Evolutionary conservation across 495 filamentous ascomycete species (phyloP), one percentile per base, ranked within the genome.

Genomic region (Aspergillus steynii): DNA sequence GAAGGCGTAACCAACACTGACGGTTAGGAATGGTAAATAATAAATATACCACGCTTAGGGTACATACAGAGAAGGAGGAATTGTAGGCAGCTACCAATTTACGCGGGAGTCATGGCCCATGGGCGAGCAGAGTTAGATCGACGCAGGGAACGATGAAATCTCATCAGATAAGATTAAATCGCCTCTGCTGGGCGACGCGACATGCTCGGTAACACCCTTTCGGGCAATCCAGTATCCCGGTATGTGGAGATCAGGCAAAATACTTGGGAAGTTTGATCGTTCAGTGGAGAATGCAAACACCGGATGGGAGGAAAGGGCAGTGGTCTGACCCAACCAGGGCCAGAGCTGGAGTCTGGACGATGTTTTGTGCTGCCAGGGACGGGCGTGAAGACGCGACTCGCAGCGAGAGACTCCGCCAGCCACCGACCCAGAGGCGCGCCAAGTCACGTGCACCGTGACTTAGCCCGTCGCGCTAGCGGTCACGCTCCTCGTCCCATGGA

Each of bases 371-470:
- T 42, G 37, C 7, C 46, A 52, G 55, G 59, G 20, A 42, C 53
- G 56, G 47, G 59, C 59, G 59, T 55, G 10, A 20, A 12, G 37
- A 42, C 50, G 27, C 45, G 54, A 28, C 61, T 45, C 50, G 50
- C 57, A 45, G 47, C 56, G n/a, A 14, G 48, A 29, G 46, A 20
- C 28, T 50, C 61, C 31, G 55, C 66, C 66, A 64, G 60, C 62
- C 62, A 63, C 59, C 55, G 59, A 50, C 20, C 20, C 46, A 37
- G 32, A 60, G 47, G 57, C 65, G 65, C 66, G 67, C 61, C 62
- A 70, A 65, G 56, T 80, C 75, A 80, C 76, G 77, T 80, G 77
- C 63, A 61, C 66, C 76, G 77, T 75, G 77, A 78, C 74, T 72
- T 70, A 71, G 72, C 68, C 64, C 70, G 72, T 73, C 76, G 74